Evolutionary conservation across 2,329 filamentous ascomycete genomes (phyloP), one percentile per base, ranked within the genome.

Genomic region (Pseudophaeomoniella oleicola): DNA sequence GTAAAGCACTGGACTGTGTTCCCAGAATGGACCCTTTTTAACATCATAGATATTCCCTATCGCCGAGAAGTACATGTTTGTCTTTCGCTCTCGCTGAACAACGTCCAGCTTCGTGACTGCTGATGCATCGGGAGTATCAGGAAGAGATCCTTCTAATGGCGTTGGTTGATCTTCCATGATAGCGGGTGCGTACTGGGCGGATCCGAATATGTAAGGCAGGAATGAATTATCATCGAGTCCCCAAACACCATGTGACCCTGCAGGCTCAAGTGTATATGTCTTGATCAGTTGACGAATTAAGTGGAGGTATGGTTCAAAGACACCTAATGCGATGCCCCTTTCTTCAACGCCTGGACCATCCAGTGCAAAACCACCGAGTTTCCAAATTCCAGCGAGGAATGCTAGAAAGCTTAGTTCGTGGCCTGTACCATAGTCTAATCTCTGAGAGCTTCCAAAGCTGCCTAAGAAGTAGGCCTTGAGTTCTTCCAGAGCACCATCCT

Each of bases 221-320:
- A 98, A 96, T 5, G 77, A 87, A 59, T 98, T 88, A 56, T 98
- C 90, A 54, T 98, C 90, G n/a, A 98, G 69, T 14, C 90, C 90
- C 90, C 90, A 98, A 14, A 98, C 90, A 3, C 90, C 90, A 53
- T 96, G 90, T 1, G 88, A 93, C 2, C 90, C 90, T 4, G 90
- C 90, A 3, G 90, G 90, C 53, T 98, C 90, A 14, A 98, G 72
- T 1, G 79, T 94, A 55, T 96, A 98, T 2, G 78, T 88, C 35
- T 84, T 66, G 48, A 98, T 94, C 6, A 98, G 68, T 30, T 72
- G 75, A 29, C 90, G 78, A 32, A 94, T 67, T 2, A 96, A 77
- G 19, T 66, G 63, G n/a, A 93, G 64, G 51, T 93, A 93, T 70
- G 81, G 83, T 51, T 94, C 81, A 39, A 98, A 70, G 29, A 93